phyloP scores from a whole-genome alignment of 208 protist genomes.

The Leishmania gerbilli region DNA sequence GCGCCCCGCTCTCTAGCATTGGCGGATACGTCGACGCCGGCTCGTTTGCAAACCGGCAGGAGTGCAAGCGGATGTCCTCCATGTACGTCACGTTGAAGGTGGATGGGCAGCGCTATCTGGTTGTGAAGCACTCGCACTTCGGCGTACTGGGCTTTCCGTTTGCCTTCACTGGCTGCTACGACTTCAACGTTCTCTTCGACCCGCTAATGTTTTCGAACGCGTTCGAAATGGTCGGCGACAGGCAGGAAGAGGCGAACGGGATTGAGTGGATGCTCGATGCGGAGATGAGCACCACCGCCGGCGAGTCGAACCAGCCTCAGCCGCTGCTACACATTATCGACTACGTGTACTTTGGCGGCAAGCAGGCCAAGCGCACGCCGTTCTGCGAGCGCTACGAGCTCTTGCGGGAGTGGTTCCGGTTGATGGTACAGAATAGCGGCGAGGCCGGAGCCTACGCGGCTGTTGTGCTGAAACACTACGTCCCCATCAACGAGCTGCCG shows the following conservation, averaged over 20 bases:
- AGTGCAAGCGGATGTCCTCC: slow-evolving; percentile 34
- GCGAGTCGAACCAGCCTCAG: slow-evolving; percentile 1
- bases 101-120: slow-evolving; percentile 75
- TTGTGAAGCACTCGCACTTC: slow-evolving; percentile 70
- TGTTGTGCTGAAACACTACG: slow-evolving; percentile 77
- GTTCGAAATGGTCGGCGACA: slow-evolving; percentile 11
- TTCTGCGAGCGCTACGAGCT: slow-evolving; percentile 63
- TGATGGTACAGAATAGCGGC: slow-evolving; percentile 31
- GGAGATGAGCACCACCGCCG: slow-evolving; percentile 49
- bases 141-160: slow-evolving; percentile 80
- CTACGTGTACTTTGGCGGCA: slow-evolving; percentile 80
- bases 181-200: slow-evolving; percentile 73
- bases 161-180: slow-evolving; percentile 67
- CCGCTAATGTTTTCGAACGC: slow-evolving; percentile 27
- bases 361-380: slow-evolving; percentile 42
- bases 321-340: slow-evolving; percentile 79
- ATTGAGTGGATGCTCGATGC: slow-evolving; percentile 81
- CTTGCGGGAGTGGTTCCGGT: slow-evolving; percentile 61
- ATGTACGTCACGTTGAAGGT: slow-evolving; percentile 83
- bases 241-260: slow-evolving; percentile 9
- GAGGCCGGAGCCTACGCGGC: slow-evolving; percentile 9
- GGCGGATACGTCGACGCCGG: slow-evolving; percentile 70
- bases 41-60: slow-evolving; percentile 50
- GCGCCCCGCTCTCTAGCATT: slow-evolving; percentile 73
- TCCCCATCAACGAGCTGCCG: slow-evolving; percentile 64